Evolutionary conservation across 2,329 filamentous ascomycete genomes (phyloP).

Genomic region (Trichoderma sp.): DNA sequence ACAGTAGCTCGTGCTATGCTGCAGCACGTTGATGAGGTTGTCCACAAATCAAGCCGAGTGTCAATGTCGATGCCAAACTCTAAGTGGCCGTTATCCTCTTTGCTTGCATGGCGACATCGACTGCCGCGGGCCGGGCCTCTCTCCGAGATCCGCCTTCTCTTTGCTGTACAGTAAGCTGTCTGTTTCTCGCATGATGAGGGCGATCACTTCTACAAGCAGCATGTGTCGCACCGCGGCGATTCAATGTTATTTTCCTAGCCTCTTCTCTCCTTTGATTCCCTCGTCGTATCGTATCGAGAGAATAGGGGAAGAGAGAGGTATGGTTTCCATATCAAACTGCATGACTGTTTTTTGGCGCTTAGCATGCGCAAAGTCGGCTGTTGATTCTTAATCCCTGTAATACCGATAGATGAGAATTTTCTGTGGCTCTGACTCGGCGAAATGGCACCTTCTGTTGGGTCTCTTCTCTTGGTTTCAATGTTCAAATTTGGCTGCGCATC

Average conservation of each 20-base stretch:
- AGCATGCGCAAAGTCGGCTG: background rate
- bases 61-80: background rate
- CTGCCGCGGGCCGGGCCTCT: conserved; percentile 1
- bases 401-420: background rate
- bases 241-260: too few species aligned
- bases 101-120: background rate
- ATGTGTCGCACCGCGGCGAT: too few species aligned
- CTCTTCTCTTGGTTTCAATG: background rate
- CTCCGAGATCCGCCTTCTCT: background rate
- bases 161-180: background rate
- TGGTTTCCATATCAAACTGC: background rate
- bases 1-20: background rate
- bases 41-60: background rate
- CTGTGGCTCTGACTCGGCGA: background rate
- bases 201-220: background rate
- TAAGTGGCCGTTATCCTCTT: background rate
- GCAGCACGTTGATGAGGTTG: background rate
- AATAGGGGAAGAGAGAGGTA: background rate
- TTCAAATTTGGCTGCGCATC: background rate
- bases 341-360: background rate
- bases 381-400: background rate
- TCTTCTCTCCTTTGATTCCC: background rate
- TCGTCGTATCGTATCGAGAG: background rate
- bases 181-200: background rate
- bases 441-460: background rate